Percentiles rank a stretch among this genome's conserved stretches.
Conservation (phyloP, 2,329 filamentous ascomycete species). For the Claviceps digitariae region DNA sequence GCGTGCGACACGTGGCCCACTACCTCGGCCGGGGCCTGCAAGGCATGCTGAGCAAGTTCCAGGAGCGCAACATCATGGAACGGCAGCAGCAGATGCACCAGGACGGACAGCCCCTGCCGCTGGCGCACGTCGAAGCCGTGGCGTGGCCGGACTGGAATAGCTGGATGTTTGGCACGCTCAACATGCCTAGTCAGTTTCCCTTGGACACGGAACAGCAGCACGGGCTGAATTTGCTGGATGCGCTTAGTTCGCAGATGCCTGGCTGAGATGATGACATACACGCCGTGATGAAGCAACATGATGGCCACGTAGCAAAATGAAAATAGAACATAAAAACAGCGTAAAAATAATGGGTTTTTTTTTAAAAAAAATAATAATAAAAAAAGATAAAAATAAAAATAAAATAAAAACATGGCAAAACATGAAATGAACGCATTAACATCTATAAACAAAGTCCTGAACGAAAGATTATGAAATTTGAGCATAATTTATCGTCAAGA, state of each 20-base stretch:
- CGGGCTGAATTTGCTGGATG: conserved; percentile 13
- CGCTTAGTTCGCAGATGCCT: conserved; percentile 16
- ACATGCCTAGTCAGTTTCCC: conserved; percentile 7
- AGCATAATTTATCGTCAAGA: no score
- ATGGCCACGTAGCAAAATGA: background rate
- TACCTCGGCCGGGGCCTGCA: conserved; percentile 17
- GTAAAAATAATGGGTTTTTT: no score
- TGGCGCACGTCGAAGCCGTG: background rate
- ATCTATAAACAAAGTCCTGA: no score
- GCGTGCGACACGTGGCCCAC: conserved; percentile 16
- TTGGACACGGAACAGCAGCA: conserved; percentile 11
- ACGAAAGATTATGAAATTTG: no score
- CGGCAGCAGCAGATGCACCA: conserved; percentile 5
- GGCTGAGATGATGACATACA: conserved; percentile 1
- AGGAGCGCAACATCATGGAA: conserved; percentile 7
- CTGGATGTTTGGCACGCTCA: conserved; percentile 14
- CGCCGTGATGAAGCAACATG: no score
- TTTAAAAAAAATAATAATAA: no score
- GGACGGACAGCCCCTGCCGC: conserved; percentile 1
- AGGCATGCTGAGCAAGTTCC: conserved; percentile 17
- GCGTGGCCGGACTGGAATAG: conserved; percentile 11
- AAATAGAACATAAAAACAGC: no score
- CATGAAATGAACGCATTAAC: no score
- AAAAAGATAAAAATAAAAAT: no score
- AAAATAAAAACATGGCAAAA: no score